Base-by-base conservation (phyloP, 345 rosid genomes). In the Garcia nutans region DNA sequence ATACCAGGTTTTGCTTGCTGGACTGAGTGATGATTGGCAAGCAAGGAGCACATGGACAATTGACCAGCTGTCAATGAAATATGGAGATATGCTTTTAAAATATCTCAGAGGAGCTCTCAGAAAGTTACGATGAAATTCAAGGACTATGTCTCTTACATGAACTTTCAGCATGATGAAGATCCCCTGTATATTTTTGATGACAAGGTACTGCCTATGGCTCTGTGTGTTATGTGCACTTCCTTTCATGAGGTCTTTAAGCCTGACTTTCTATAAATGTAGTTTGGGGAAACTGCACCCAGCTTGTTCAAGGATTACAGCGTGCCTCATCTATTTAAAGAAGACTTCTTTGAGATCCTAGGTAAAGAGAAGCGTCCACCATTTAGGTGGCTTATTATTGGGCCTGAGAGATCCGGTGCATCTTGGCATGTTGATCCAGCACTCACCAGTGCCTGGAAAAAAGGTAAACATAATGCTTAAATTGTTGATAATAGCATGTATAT, bases 361-460 rank as follows among this genome's bases (percentile, higher is more conserved):
- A 69, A 68, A 72, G 93, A 93, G 65, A 83, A 83, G 72, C 89
- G 97, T 47, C 99, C 99, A 42, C 89, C 97, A 44, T 95, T 78
- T 79, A 89, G 94, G 87, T 95, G 99, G 99, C 84, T 95, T 80
- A 91, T 95, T 61, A 85, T 95, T 75, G 99, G 99, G 63, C 99
- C 99, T 7, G 93, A 93, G 93, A 90, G 99, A 81, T 95, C 97
- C 64, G 99, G 99, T 78, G 99, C 99, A 50, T 95, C 99, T 65
- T 95, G 99, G 97, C 99, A 95, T 84, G 91, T 95, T 71, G 97
- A 95, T 83, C 99, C 99, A 45, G 91, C 99, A 71, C 99, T 95
- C 68, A 92, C 99, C 71, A 91, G 97, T 73, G 99, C 99, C 68
- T 95, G 99, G 99, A 95, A 95, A 95, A 95, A 86, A 95, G 99